phyloP scores from a whole-genome alignment of 129 eudicot genomes.

The Glebionis coronaria region DNA sequence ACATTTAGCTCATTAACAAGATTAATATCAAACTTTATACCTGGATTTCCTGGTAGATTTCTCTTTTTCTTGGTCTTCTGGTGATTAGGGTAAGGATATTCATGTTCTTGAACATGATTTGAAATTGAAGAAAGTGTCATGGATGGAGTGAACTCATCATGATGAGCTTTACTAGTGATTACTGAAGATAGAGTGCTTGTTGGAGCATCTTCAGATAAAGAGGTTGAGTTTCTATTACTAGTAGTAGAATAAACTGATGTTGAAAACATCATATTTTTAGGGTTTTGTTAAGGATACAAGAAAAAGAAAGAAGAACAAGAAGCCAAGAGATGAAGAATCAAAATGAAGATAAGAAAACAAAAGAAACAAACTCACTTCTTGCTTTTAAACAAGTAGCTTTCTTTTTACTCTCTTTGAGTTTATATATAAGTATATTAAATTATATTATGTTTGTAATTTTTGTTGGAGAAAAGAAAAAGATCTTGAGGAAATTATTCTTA shows the following conservation, averaged over 20 bases:
- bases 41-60: slow-evolving; percentile 89
- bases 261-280: slow-evolving; percentile 52
- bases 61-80: slow-evolving; percentile 88
- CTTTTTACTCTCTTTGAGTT: slow-evolving; percentile 19
- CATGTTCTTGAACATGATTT: slow-evolving; percentile 27
- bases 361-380: slow-evolving; percentile 22
- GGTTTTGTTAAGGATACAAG: slow-evolving; percentile 32
- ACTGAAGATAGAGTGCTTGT: slow-evolving; percentile 39
- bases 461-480: slow-evolving; percentile 26
- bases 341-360: slow-evolving; percentile 21
- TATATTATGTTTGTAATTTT: slow-evolving; percentile 3
- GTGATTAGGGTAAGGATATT: slow-evolving; percentile 32
- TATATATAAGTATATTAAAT: not conserved
- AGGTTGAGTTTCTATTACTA: slow-evolving; percentile 39
- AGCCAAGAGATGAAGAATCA: slow-evolving; percentile 42
- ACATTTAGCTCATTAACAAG: not conserved
- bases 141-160: slow-evolving; percentile 48
- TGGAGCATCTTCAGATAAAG: slow-evolving; percentile 57
- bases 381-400: slow-evolving; percentile 37
- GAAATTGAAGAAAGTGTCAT: slow-evolving; percentile 30
- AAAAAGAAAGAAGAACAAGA: slow-evolving; percentile 36
- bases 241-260: slow-evolving; percentile 42
- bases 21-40: slow-evolving; percentile 33
- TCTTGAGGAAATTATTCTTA: slow-evolving; percentile 47
- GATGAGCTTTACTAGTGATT: slow-evolving; percentile 42